phyloP scores from a whole-genome alignment of 345 rosid species.

The Camelina laxa region DNA sequence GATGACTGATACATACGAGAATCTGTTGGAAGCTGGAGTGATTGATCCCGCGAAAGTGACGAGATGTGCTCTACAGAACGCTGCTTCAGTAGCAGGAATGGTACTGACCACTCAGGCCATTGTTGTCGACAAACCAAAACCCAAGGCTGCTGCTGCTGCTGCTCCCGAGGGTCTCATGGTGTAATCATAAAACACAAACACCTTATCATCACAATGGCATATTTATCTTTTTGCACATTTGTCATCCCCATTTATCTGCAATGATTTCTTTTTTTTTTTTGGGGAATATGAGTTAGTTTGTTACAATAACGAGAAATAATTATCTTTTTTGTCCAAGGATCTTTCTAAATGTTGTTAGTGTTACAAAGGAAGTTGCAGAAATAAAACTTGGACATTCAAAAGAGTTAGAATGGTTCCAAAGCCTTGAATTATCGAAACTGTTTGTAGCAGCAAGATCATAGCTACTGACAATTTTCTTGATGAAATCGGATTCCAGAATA shows the following conservation, averaged over 20 bases:
- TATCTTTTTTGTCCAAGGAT: conserved; percentile 13
- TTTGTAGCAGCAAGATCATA: too few relatives aligned
- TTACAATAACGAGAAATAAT: conserved; percentile 36
- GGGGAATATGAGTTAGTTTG: conserved; percentile 34
- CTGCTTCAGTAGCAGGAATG: conserved; percentile 98
- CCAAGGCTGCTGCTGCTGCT: conserved; percentile 62
- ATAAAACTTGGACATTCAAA: not conserved
- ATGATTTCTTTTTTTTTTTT: conserved; percentile 1
- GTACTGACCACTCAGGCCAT: conserved; percentile 98
- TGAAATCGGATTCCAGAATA: too few relatives aligned
- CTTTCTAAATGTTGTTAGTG: conserved; percentile 11
- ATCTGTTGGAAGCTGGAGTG: conserved; percentile 85
- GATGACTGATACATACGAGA: conserved; percentile 86
- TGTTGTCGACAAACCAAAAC: conserved; percentile 85
- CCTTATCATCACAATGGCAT: conserved; percentile 14
- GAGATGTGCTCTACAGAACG: conserved; percentile 90
- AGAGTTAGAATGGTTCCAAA: too few relatives aligned
- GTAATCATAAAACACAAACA: conserved; percentile 37
- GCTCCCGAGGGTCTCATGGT: conserved; percentile 67
- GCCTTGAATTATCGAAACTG: too few relatives aligned
- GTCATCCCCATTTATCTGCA: conserved; percentile 34
- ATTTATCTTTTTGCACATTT: conserved; percentile 23
- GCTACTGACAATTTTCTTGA: too few relatives aligned
- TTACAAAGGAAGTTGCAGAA: not conserved
- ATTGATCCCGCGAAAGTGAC: conserved; percentile 96